phyloP scores from a whole-genome alignment of 768 basidiomycete species.

The Pleurotus ostreatus region DNA sequence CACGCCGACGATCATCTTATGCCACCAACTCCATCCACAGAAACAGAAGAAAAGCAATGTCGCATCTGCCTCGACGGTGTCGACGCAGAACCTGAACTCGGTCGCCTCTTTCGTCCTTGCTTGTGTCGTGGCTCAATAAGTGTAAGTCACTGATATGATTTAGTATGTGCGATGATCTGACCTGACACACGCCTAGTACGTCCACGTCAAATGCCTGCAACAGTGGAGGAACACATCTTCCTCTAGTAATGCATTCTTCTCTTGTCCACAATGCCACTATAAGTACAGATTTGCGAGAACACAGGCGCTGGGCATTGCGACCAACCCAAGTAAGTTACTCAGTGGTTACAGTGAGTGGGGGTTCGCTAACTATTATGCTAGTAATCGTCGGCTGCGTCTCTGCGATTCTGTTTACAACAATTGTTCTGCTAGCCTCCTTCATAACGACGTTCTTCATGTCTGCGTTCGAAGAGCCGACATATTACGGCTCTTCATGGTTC shows the following conservation, averaged over 20 bases:
- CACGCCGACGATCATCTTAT: neutral
- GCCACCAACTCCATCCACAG: conserved; percentile 1
- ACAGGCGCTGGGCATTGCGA: conserved; percentile 63
- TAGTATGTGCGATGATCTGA: conserved; percentile 11
- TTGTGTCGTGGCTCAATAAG: conserved; percentile 78
- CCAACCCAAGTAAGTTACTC: conserved; percentile 58
- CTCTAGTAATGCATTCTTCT: conserved; percentile 68
- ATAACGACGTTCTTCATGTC: conserved; percentile 64
- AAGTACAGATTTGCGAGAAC: conserved; percentile 76
- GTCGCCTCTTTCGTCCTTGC: conserved; percentile 80
- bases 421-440: conserved; percentile 69
- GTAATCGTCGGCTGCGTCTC: conserved; percentile 64
- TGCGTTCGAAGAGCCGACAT: conserved; percentile 51
- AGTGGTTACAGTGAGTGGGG: no score
- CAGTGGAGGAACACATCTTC: conserved; percentile 65
- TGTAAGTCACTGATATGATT: conserved; percentile 22
- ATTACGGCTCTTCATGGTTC: conserved; percentile 35
- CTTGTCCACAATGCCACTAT: conserved; percentile 78
- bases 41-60: conserved; percentile 62
- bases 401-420: conserved; percentile 53
- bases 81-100: conserved; percentile 55
- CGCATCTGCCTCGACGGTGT: conserved; percentile 78
- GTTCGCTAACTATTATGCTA: conserved; percentile 20
- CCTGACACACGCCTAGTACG: conserved; percentile 43
- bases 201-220: conserved; percentile 77